Base-by-base conservation (phyloP, 2,329 filamentous ascomycete species). In the Berkeleyomyces rouxiae region DNA sequence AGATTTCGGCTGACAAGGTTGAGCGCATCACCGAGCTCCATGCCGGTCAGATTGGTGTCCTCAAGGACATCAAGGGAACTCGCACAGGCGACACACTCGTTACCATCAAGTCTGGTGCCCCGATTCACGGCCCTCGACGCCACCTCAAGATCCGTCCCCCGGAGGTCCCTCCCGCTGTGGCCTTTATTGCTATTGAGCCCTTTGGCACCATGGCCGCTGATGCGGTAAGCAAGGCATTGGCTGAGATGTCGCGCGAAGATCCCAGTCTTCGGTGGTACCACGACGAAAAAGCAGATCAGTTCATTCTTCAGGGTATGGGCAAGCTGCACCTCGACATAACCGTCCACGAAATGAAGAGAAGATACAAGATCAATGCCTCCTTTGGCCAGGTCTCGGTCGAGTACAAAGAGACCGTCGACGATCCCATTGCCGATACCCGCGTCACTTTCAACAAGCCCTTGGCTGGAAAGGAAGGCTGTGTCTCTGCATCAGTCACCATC, bases 311-410 rank as follows among this genome's bases (percentile, higher is more conserved):
- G 61, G 93, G 93, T 3, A 97, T 99, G 93, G 93, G 93, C 6
- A 90, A 95, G 69, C 80, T 99, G 37, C 93, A 99, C 72, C 79
- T 99, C 0, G 93, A 99, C 69, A 93, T 99, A 58, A 91, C 92
- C 0, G 79, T 90, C 59, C 89, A 97, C 72, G 83, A 91, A 51
- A 82, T 99, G 7, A 84, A 93, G 67, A 88, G 89, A 61, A 90
- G 95, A 70, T 86, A 96, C 74, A 95, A 93, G 71, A 7, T 55
- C 39, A 72, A 96, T 83, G 79, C 90, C 78, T 66, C 84, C 76
- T 96, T 96, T 77, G 91, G 92, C 10, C 85, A 84, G 61, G 95
- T 99, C 66, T 88, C 96, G 68, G 96, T 99, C 65, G 90, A 95
- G 67, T 99, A 97, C 74, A 86, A 95, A 62, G 93, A 99, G 74